Evolutionary conservation across 1,284 basidiomycete species (phyloP).

Genomic region (Schizophyllum amplum): DNA sequence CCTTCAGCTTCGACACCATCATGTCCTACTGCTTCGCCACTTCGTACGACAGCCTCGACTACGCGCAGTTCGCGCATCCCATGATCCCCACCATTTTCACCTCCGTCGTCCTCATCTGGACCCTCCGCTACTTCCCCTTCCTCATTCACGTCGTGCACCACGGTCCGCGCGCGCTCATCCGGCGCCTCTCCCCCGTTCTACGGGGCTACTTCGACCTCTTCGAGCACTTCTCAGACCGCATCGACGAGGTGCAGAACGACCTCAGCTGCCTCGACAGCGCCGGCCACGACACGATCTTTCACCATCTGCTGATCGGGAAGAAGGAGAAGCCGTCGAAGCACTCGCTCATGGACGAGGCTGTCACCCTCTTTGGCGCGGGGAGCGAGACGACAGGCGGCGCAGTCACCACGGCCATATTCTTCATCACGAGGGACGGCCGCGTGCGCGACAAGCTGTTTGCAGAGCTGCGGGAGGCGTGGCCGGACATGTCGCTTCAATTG

Average conservation of each 20-base stretch:
- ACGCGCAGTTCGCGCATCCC: conserved; percentile 19
- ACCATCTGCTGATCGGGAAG: conserved; percentile 18
- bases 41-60: conserved; percentile 7
- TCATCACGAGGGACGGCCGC: conserved; percentile 19
- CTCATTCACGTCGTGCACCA: conserved; percentile 11
- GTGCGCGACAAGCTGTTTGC: conserved; percentile 14
- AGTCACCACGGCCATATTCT: conserved; percentile 23
- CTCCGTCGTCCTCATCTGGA: conserved; percentile 12
- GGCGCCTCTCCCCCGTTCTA: conserved; percentile 3
- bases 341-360: conserved; percentile 27
- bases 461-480: conserved; percentile 23
- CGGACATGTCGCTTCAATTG: conserved; percentile 16
- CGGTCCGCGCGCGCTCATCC: conserved; percentile 15
- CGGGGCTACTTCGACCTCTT: conserved; percentile 3
- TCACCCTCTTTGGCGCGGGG: conserved; percentile 26
- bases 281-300: conserved; percentile 21
- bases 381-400: conserved; percentile 30
- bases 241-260: conserved; percentile 19
- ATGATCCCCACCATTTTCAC: conserved; percentile 17
- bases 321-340: conserved; percentile 10
- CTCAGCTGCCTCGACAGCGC: conserved; percentile 16
- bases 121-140: conserved; percentile 21
- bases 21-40: conserved; percentile 11
- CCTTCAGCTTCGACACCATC: conserved; percentile 12
- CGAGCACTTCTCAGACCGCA: conserved; percentile 5